These are phyloP conservation scores for Cercophora scortea DNA, from an alignment of 495 filamentous ascomycete genomes.

Conservation along the genomic window DNA sequence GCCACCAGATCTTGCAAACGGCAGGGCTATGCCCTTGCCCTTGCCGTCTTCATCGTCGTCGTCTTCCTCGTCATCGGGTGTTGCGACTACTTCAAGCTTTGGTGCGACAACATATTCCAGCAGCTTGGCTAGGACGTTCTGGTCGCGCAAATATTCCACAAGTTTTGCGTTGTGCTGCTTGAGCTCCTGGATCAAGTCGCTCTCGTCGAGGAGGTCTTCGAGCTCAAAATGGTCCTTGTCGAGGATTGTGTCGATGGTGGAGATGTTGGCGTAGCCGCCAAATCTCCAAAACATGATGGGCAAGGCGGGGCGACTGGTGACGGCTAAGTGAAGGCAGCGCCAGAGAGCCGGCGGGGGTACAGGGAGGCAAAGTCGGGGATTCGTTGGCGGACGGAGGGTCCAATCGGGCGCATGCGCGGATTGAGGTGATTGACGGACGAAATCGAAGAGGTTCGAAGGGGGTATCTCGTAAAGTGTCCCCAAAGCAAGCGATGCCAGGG, in stretches of 20 bases:
- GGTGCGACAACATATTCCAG: constrained; percentile 88
- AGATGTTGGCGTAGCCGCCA: constrained; percentile 95
- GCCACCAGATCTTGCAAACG: constrained; percentile 37
- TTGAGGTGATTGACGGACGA: not conserved
- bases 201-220: constrained; percentile 92
- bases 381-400: not conserved
- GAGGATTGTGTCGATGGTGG: constrained; percentile 89
- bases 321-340: constrained; percentile 35
- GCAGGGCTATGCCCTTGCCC: constrained; percentile 40
- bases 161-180: constrained; percentile 98
- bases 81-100: constrained; percentile 48
- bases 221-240: constrained; percentile 91
- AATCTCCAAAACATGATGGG: constrained; percentile 97
- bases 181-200: constrained; percentile 91
- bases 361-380: too few relatives aligned
- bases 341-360: constrained; percentile 5
- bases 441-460: not conserved
- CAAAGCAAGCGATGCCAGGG: not conserved
- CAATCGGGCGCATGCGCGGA: constrained; percentile 10
- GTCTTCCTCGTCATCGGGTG: constrained; percentile 54
- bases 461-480: not conserved
- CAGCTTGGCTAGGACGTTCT: constrained; percentile 75
- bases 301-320: not conserved
- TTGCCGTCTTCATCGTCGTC: constrained; percentile 45
- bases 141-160: constrained; percentile 88